phyloP scores from a whole-genome alignment of 2,329 filamentous ascomycete species.

The Beauveria asiatica region DNA sequence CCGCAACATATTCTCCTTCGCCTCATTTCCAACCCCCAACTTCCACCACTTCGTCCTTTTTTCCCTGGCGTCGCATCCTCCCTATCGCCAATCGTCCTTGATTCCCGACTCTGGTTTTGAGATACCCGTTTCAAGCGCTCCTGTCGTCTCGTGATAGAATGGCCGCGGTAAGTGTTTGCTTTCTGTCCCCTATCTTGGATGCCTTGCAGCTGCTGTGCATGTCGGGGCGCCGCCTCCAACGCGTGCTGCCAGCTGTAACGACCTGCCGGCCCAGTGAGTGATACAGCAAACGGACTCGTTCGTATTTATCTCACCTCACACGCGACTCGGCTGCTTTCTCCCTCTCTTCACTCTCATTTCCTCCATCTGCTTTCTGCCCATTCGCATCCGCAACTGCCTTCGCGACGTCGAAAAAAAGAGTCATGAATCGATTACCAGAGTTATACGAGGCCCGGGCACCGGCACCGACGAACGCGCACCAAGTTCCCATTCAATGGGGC shows the following conservation, averaged over 20 bases:
- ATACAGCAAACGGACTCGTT: slow-evolving; percentile 9
- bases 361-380: neutral
- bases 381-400: neutral
- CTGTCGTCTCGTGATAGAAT: slow-evolving; percentile 29
- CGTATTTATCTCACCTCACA: neutral
- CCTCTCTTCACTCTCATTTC: neutral
- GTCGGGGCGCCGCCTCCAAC: neutral
- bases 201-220: slow-evolving; percentile 8
- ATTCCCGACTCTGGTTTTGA: slow-evolving; percentile 6
- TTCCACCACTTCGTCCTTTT: slow-evolving; percentile 3
- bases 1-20: slow-evolving; percentile 7
- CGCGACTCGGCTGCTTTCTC: neutral
- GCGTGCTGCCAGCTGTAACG: slow-evolving; percentile 11
- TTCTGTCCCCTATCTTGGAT: slow-evolving; percentile 12
- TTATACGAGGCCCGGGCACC: neutral
- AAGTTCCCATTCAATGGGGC: neutral
- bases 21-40: slow-evolving; percentile 9
- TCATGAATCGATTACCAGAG: neutral
- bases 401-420: neutral
- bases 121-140: slow-evolving; percentile 13
- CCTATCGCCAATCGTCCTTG: slow-evolving; percentile 7
- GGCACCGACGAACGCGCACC: neutral
- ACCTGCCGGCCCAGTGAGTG: slow-evolving; percentile 3
- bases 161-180: slow-evolving; percentile 32
- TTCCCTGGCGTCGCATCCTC: slow-evolving; percentile 8